Base-by-base conservation (phyloP, 306 rosid genomes). In the Gillenia trifoliata region DNA sequence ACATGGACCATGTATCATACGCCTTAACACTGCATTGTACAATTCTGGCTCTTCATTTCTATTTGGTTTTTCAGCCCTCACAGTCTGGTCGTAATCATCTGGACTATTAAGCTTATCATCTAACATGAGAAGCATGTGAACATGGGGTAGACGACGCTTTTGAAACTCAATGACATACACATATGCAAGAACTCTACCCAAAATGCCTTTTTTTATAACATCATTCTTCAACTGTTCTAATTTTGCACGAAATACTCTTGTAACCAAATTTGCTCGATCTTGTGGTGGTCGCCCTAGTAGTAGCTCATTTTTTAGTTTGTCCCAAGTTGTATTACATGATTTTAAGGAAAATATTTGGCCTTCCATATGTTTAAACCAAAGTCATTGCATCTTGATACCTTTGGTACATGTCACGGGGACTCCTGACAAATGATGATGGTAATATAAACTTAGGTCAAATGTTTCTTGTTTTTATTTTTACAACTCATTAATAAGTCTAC, bases 161-260 rank as follows among this genome's bases (percentile, higher is more conserved):
- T 75, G 31, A 40, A 75, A 75, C 33, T 75, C 60, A 23, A 75
- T 50, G 26, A 55, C 73, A 66, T 75, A 55, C 0, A 75, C 66
- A 25, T 54, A 55, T 12, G 66, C 73, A 19, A 11, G 13, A 33
- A 75, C 66, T 5, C 3, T 50, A 8, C 79, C 73, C 2, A 66
- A 62, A 36, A 75, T 19, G 23, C 29, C 5, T 28, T 33, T 47
- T 20, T 66, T 65, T 0, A 75, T 6, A 26, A 75, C 16, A 5
- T 75, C 29, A 36, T 47, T 17, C 20, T 47, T 47, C 6, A 47
- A 10, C 19, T 47, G 4, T 10, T 13, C 54, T 3, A 47, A 17
- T 47, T 47, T 47, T 13, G 54, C 54, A 47, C 54, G 0, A 17
- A 47, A 47, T 0, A 15, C 7, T 11, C 19, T 47, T 12, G 54